These are phyloP conservation scores for Colletotrichum higginsianum DNA, from an alignment of 2,329 filamentous ascomycete species.

Conservation along the genomic window DNA sequence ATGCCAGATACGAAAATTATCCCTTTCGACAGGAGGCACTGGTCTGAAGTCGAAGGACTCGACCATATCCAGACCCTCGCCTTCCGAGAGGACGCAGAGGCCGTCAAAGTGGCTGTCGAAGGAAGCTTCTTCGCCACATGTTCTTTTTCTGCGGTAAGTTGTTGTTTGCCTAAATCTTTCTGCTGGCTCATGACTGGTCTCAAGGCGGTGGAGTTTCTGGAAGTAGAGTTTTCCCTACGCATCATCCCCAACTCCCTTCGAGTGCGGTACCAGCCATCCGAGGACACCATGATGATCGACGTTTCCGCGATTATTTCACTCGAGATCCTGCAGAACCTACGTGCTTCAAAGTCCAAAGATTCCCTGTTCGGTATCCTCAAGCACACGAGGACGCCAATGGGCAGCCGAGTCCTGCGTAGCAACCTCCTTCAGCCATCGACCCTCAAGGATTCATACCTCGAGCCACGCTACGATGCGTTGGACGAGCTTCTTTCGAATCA, in stretches of 20 bases:
- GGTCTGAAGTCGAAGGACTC: constrained; percentile 84
- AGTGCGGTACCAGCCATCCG: constrained; percentile 88
- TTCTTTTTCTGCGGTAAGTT: constrained; percentile 85
- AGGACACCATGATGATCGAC: constrained; percentile 97
- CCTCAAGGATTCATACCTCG: constrained; percentile 73
- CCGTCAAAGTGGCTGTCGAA: constrained; percentile 82
- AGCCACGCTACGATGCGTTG: constrained; percentile 83
- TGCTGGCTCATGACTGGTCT: constrained; percentile 40
- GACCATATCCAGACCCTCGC: constrained; percentile 86
- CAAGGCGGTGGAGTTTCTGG: constrained; percentile 86
- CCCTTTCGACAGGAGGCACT: constrained; percentile 82
- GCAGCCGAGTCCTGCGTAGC: constrained; percentile 83
- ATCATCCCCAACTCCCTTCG: constrained; percentile 87
- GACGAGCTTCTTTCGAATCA: constrained; percentile 87
- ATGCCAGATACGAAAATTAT: constrained; percentile 74
- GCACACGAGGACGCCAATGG: constrained; percentile 90
- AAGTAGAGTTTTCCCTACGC: constrained; percentile 75
- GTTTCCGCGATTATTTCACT: constrained; percentile 88
- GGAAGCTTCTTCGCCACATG: constrained; percentile 91
- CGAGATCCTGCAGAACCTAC: constrained; percentile 91
- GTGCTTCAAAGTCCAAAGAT: constrained; percentile 82
- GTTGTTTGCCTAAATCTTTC: background rate
- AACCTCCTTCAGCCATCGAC: constrained; percentile 93
- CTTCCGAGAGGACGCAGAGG: constrained; percentile 83
- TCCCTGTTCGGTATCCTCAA: constrained; percentile 90